phyloP scores from a whole-genome alignment of 2,329 filamentous ascomycete genomes.

The Neofusicoccum kwambonambiense region DNA sequence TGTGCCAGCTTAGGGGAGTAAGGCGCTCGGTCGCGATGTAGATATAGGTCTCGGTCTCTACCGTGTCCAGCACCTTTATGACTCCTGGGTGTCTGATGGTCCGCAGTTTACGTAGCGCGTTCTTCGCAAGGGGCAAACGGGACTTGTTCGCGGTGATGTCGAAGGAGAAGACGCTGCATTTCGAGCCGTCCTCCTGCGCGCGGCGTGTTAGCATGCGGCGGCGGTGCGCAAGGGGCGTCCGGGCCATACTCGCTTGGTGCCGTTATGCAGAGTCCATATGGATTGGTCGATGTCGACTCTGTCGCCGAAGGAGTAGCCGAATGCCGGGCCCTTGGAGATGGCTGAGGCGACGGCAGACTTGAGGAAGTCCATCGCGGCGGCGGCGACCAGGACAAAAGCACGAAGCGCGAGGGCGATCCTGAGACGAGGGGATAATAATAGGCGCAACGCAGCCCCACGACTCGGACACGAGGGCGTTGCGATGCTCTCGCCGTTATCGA shows the following conservation, averaged over 20 bases:
- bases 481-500: slow-evolving; percentile 4
- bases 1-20: slow-evolving; percentile 83
- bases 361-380: slow-evolving; percentile 81
- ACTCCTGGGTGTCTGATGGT: slow-evolving; percentile 93
- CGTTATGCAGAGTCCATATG: slow-evolving; percentile 95
- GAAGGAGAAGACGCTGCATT: slow-evolving; percentile 97
- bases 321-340: slow-evolving; percentile 90
- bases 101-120: slow-evolving; percentile 89
- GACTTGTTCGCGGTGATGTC: slow-evolving; percentile 79
- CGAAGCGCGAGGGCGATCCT: neutral
- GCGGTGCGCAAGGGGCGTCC: neutral
- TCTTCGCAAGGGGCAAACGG: slow-evolving; percentile 81
- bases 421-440: neutral
- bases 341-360: slow-evolving; percentile 97
- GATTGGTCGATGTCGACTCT: slow-evolving; percentile 88
- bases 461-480: slow-evolving; percentile 8
- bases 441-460: slow-evolving; percentile 1
- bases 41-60: slow-evolving; percentile 94
- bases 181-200: slow-evolving; percentile 80
- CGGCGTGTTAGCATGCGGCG: neutral
- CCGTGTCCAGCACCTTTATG: slow-evolving; percentile 88
- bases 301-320: slow-evolving; percentile 91
- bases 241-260: slow-evolving; percentile 73
- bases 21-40: slow-evolving; percentile 95
- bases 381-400: neutral